These are phyloP conservation scores for Haberlea rhodopensis DNA, from an alignment of 257 asterid species.

Conservation along the genomic window DNA sequence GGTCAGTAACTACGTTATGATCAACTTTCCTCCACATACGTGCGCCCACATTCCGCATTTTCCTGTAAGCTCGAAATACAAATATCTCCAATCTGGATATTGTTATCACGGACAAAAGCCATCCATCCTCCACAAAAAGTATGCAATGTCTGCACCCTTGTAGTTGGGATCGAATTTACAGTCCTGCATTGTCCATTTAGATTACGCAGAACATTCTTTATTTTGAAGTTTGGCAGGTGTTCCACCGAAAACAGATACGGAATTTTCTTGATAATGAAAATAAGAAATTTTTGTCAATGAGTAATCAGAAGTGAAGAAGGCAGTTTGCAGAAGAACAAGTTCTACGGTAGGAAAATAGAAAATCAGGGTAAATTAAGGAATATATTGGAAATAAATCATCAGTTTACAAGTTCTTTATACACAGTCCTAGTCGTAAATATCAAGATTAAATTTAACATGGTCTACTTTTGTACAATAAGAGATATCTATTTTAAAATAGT, in stretches of 20 bases:
- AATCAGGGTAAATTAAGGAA: neutral
- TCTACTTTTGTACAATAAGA: no score
- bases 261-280: slow-evolving; percentile 55
- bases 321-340: slow-evolving; percentile 10
- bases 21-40: slow-evolving; percentile 40
- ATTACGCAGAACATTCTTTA: slow-evolving; percentile 69
- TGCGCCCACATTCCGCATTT: slow-evolving; percentile 82
- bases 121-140: no score
- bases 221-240: no score
- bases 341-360: neutral
- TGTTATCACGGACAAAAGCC: no score
- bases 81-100: no score
- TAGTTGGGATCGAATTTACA: slow-evolving; percentile 78
- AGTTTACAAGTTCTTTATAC: neutral
- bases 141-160: slow-evolving; percentile 79
- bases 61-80: slow-evolving; percentile 87
- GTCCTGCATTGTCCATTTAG: slow-evolving; percentile 76
- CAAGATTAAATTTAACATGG: no score
- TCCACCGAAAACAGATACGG: slow-evolving; percentile 81
- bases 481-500: no score
- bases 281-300: slow-evolving; percentile 25
- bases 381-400: slow-evolving; percentile 7
- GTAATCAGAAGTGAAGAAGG: slow-evolving; percentile 13
- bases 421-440: no score
- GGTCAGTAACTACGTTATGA: slow-evolving; percentile 8